These are phyloP conservation scores for Millerozyma miso DNA, from an alignment of 805 yeast genomes.

Conservation along the genomic window DNA sequence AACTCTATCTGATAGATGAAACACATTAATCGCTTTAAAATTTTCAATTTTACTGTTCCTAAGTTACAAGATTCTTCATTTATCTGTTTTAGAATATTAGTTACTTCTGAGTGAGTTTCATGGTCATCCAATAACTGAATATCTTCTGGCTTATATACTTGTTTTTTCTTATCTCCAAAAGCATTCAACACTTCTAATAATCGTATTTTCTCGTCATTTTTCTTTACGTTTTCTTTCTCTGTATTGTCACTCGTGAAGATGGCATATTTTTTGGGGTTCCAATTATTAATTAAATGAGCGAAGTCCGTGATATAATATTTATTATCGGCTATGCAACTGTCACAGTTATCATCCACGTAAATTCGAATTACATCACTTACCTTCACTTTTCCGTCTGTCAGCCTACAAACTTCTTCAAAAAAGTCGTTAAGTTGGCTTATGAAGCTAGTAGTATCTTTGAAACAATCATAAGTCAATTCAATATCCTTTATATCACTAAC, in stretches of 20 bases:
- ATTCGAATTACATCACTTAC: conserved; percentile 6
- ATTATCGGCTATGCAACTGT: background rate
- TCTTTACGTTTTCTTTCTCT: conserved; percentile 5
- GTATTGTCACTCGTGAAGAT: conserved; percentile 12
- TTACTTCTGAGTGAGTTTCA: conserved; percentile 12
- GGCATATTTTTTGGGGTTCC: conserved; percentile 20
- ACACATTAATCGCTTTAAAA: conserved; percentile 23
- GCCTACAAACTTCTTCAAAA: conserved; percentile 4
- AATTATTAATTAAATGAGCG: conserved; percentile 19
- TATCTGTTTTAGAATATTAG: conserved; percentile 10
- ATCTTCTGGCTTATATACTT: background rate
- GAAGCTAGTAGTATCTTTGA: conserved; percentile 24
- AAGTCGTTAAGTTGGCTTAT: conserved; percentile 17
- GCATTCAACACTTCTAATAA: conserved; percentile 33
- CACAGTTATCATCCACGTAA: conserved; percentile 10
- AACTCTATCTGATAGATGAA: background rate
- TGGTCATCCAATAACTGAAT: conserved; percentile 7
- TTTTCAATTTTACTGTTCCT: conserved; percentile 18
- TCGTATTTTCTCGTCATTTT: conserved; percentile 27
- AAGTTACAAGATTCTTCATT: conserved; percentile 8
- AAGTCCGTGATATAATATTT: conserved; percentile 19
- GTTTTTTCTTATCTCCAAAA: conserved; percentile 18
- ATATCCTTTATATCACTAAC: conserved; percentile 17
- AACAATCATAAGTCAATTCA: conserved; percentile 18
- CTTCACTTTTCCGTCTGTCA: conserved; percentile 2